Conservation (phyloP, 2,329 filamentous ascomycete genomes). For the Calonectria honghensis region DNA sequence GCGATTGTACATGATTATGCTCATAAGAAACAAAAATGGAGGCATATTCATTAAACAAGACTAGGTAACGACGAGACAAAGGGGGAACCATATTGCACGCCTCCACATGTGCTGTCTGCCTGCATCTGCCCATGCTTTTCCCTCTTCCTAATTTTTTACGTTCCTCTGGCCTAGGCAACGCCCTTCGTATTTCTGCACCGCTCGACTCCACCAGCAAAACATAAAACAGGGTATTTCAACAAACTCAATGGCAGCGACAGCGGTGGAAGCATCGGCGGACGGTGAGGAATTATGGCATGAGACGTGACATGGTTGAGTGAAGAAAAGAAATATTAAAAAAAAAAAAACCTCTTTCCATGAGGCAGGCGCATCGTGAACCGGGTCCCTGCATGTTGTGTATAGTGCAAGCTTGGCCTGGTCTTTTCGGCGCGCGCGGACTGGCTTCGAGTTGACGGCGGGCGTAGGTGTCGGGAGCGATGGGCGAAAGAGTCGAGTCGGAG, state of each 20-base stretch:
- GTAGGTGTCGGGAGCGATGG: conserved; percentile 7
- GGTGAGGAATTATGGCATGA: conserved; percentile 33
- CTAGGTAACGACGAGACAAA: conserved; percentile 37
- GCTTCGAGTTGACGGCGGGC: conserved; percentile 27
- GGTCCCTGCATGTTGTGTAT: conserved; percentile 10
- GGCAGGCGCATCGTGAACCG: conserved; percentile 5
- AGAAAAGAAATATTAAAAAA: conserved; percentile 23
- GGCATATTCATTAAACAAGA: conserved; percentile 52
- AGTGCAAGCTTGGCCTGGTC: conserved; percentile 24
- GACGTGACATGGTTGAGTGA: conserved; percentile 26
- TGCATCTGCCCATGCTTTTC: conserved; percentile 27
- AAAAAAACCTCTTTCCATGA: conserved; percentile 26
- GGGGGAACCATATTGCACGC: conserved; percentile 27
- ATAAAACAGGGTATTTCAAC: conserved; percentile 45
- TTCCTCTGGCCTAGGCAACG: conserved; percentile 11
- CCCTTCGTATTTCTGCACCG: conserved; percentile 17
- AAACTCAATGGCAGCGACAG: conserved; percentile 34
- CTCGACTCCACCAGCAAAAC: conserved; percentile 33
- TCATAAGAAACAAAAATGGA: conserved; percentile 45
- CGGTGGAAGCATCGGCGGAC: conserved; percentile 27
- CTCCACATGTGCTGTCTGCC: conserved; percentile 31
- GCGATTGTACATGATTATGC: conserved; percentile 22
- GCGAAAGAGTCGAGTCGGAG: conserved; percentile 32
- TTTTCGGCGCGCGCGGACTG: conserved; percentile 31
- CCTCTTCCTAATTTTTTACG: conserved; percentile 21